Percentiles rank a stretch among this genome's conserved stretches.
phyloP scores from a whole-genome alignment of 2,329 filamentous ascomycete species.

The Calonectria pseudoturangicola region DNA sequence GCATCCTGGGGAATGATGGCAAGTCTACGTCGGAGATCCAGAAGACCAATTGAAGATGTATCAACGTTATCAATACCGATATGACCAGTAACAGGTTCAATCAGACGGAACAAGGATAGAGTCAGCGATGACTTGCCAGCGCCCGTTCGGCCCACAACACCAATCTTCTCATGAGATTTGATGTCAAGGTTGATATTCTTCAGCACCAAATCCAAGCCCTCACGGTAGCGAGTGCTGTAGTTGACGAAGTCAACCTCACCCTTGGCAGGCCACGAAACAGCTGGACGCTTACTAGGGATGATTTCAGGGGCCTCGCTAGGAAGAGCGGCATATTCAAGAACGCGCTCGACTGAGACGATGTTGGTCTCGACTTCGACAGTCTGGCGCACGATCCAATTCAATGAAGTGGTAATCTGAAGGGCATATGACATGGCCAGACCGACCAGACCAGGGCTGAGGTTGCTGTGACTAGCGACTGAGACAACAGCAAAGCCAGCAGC shows the following conservation, averaged over 20 bases:
- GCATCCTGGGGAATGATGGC: constrained; percentile 99
- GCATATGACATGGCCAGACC: constrained; percentile 98
- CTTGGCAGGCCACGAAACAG: constrained; percentile 92
- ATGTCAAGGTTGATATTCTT: constrained; percentile 95
- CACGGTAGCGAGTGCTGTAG: constrained; percentile 94
- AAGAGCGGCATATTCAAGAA: constrained; percentile 93
- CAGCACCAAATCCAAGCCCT: constrained; percentile 91
- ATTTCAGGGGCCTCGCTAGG: constrained; percentile 97
- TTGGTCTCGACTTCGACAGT: constrained; percentile 99
- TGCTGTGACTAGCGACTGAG: constrained; percentile 81
- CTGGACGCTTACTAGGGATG: constrained; percentile 88
- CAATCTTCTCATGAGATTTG: constrained; percentile 98
- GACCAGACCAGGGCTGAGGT: constrained; percentile 83
- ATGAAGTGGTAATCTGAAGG: constrained; percentile 94
- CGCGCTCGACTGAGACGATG: constrained; percentile 98
- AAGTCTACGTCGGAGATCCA: constrained; percentile 90
- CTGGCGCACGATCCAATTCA: constrained; percentile 99
- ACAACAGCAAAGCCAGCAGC: constrained; percentile 89
- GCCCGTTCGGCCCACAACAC: constrained; percentile 95
- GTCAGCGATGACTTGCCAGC: constrained; percentile 97
- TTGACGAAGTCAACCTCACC: constrained; percentile 93
- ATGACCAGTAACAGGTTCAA: constrained; percentile 87
- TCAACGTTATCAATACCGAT: constrained; percentile 94
- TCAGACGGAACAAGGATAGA: constrained; percentile 94
- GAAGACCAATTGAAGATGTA: constrained; percentile 90